Evolutionary conservation across 768 basidiomycete species (phyloP), one percentile per base, ranked within the genome.

Genomic region (Tricholoma bakamatsutake): DNA sequence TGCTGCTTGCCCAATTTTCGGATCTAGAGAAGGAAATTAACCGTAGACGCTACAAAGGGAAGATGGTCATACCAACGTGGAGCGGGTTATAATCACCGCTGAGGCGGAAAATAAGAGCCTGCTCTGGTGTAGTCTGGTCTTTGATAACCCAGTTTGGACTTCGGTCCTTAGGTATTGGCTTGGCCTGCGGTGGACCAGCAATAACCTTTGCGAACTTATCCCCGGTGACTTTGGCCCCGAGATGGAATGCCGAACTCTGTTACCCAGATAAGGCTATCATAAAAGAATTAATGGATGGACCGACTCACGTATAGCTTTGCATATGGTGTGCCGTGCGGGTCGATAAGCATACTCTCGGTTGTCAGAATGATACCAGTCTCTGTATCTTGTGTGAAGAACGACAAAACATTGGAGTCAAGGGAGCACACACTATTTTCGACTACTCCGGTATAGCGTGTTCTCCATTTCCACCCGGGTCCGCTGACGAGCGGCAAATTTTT

Each of bases 61-160:
- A 28, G 34, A 35, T 34, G 5, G 21, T 56, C 74, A 12, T 52
- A 86, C 85, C 86, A 50, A 87, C 82, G 66, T 90, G 88, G 2
- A 90, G 76, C 5, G 88, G 85, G 66, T 90, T 89, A 67, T 88
- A 90, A 66, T 90, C 88, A 9, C 88, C 88, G 40, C 83, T 86
- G 15, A 90, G 78, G 18, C 88, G 82, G 74, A 85, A 90, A 52
- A 85, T 58, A 47, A 85, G 67, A 1, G 88, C 88, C 66, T 89
- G 87, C 52, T 85, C 83, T 4, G 79, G 73, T 1, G 80, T 78
- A 0, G 84, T 85, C 66, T 82, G 74, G 48, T 90, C 87, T 42
- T 73, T 72, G 55, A 86, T 72, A 13, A 81, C 75, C 73, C 79
- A 82, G 65, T 87, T 80, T 1, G 88, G 78, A 52, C 78, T 76